Evolutionary conservation across 345 rosid genomes (phyloP), one percentile per base, ranked within the genome.

Genomic region (Raphanus raphanistrum): DNA sequence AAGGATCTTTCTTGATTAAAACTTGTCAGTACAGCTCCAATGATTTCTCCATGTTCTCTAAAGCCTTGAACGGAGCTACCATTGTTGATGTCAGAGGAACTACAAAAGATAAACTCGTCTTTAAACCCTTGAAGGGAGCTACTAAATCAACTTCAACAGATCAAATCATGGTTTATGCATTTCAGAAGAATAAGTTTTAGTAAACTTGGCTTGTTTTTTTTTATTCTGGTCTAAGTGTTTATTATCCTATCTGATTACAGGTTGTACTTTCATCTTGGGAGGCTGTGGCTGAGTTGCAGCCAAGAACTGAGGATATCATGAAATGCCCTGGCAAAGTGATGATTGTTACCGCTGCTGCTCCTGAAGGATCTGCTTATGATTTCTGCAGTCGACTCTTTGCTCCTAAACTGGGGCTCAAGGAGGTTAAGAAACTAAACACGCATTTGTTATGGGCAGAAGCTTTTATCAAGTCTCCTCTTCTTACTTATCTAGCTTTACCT

Each of bases 221-320:
- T 0, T 21, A 11, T 5, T 59, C 4, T 26, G 63, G 26, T 59
- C 15, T 26, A 26, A 59, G 15, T 59, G 32, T 58, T 25, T 58
- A 6, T 58, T 10, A 17, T 59, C 67, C 9, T 0, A 63, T 61
- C 38, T 66, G n/a, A 41, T 76, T 63, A 36, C 63, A 57, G 81
- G 38, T 71, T 69, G 90, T 87, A 71, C 81, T 93, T 58, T 80
- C 92, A 21, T 84, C 90, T 15, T 89, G 85, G 48, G 80, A 89
- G 81, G 77, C 75, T 71, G 90, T 91, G 4, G 36, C 65, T 3
- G 83, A 85, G 41, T 8, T 88, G 10, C 67, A 84, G 73, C 96
- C 98, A 35, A 77, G 61, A 74, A 26, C 81, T 25, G 90, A 84
- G 52, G 81, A 84, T 36, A 84, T 90, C 60, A 0, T 0, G 26